Base-by-base conservation (phyloP, 208 protist genomes). In the Angomonas deanei region DNA sequence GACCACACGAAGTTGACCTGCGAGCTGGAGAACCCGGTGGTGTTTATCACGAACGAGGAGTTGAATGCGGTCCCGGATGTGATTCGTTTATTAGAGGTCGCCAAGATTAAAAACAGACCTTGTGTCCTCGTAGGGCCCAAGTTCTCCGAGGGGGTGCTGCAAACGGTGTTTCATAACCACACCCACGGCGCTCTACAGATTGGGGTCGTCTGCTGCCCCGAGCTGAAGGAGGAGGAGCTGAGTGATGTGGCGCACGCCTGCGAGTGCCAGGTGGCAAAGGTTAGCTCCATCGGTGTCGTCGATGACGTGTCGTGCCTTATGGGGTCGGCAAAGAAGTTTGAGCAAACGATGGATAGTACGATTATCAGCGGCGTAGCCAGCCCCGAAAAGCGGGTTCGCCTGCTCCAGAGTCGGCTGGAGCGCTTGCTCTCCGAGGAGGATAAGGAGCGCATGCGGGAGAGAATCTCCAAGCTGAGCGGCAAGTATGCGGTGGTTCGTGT, bases 171-270 rank as follows among this genome's bases (percentile, higher is more conserved):
- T 48, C 80, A 93, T 50, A 97, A 99, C 68, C 99, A 99, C 80
- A 92, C 96, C 4, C 91, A 98, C 62, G 97, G 97, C 46, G 99
- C 99, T 56, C 76, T 94, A 34, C 64, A 56, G 62, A 91, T 88
- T 42, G 85, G 78, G 8, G 78, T 97, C 4, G 91, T 99, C 26
- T 97, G 97, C 62, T 94, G 96, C 1, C 97, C 98, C 57, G 97
- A 98, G 50, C 93, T 99, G 49, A 88, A 94, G 56, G 88, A 98
- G 74, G 98, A 98, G 78, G 99, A 99, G 75, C 76, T 99, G 52
- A 90, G 99, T 68, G 99, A 99, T 83, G 93, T 99, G 30, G 98
- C 98, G 23, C 72, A 96, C n/a, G 81, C 99, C n/a, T 99, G 98
- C 50, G 92, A 97, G 64, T 96, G 87, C 70, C 68, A 65, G 17